Evolutionary conservation across 768 basidiomycete genomes (phyloP).

Genomic region (Auricularia cornea): DNA sequence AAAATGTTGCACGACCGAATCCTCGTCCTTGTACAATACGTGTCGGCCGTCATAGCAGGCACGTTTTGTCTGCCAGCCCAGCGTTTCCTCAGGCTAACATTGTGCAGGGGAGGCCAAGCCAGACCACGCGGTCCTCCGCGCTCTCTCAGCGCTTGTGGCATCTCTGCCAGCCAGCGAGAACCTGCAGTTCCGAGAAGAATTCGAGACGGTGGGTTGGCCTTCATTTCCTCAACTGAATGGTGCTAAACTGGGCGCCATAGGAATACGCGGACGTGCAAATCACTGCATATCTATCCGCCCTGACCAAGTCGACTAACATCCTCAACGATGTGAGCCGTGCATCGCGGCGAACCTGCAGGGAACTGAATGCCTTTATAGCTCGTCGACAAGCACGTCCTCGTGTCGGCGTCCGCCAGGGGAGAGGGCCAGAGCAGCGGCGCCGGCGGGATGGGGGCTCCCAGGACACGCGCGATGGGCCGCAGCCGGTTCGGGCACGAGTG

Average conservation of each 20-base stretch:
- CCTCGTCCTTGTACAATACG: constrained; percentile 76
- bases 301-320: constrained; percentile 83
- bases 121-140: constrained; percentile 76
- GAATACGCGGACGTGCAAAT: constrained; percentile 96
- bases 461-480: constrained; percentile 21
- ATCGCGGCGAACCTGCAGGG: constrained; percentile 3
- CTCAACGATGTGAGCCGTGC: constrained; percentile 74
- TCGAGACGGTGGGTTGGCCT: constrained; percentile 57
- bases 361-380: constrained; percentile 35
- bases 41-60: constrained; percentile 70
- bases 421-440: constrained; percentile 39
- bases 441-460: constrained; percentile 36
- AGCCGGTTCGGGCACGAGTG: neutral
- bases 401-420: constrained; percentile 42
- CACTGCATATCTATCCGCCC: constrained; percentile 75
- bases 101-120: constrained; percentile 55
- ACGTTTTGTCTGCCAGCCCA: constrained; percentile 11
- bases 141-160: constrained; percentile 78
- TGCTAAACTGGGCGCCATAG: constrained; percentile 37
- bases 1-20: constrained; percentile 96
- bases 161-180: constrained; percentile 84
- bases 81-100: neutral
- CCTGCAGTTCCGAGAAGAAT: constrained; percentile 77
- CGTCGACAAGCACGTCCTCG: constrained; percentile 67
- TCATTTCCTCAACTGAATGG: constrained; percentile 4